A percentile compares a stretch with the other conserved stretches of the same genome.
Evolutionary conservation across 1,284 basidiomycete genomes (phyloP).

Genomic region (Tilletiaria anomala): DNA sequence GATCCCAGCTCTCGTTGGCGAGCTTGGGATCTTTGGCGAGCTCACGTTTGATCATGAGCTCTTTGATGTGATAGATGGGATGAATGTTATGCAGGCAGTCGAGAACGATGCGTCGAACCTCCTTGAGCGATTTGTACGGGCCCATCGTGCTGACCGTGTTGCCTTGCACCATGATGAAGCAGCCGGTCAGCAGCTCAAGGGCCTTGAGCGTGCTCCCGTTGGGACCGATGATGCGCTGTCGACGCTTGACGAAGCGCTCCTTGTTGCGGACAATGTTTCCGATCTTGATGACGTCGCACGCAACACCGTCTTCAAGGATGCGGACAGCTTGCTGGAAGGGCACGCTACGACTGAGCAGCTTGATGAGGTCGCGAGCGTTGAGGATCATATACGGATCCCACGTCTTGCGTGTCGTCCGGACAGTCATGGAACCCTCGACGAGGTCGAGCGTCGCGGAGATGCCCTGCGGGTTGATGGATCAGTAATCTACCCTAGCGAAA

Average conservation of each 20-base stretch:
- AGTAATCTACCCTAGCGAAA: neutral
- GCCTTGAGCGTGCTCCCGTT: conserved; percentile 95
- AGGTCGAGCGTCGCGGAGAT: conserved; percentile 83
- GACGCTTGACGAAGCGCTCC: conserved; percentile 86
- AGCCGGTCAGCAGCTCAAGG: conserved; percentile 88
- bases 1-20: conserved; percentile 85
- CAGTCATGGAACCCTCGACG: conserved; percentile 92
- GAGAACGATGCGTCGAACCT: conserved; percentile 81
- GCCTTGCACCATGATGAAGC: conserved; percentile 95
- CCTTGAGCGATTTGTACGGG: conserved; percentile 81
- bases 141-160: conserved; percentile 98
- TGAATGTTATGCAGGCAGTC: conserved; percentile 99
- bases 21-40: conserved; percentile 95
- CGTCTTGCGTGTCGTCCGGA: conserved; percentile 89
- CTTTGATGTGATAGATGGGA: conserved; percentile 99
- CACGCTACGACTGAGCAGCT: conserved; percentile 83
- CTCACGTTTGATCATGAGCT: conserved; percentile 96
- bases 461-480: conserved; percentile 47
- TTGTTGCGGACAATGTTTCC: conserved; percentile 88
- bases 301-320: conserved; percentile 74
- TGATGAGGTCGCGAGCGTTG: conserved; percentile 90
- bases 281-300: conserved; percentile 97
- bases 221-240: conserved; percentile 92
- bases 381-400: conserved; percentile 91
- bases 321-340: conserved; percentile 68